phyloP scores from a whole-genome alignment of 129 eudicot genomes.

The Erigeron canadensis region DNA sequence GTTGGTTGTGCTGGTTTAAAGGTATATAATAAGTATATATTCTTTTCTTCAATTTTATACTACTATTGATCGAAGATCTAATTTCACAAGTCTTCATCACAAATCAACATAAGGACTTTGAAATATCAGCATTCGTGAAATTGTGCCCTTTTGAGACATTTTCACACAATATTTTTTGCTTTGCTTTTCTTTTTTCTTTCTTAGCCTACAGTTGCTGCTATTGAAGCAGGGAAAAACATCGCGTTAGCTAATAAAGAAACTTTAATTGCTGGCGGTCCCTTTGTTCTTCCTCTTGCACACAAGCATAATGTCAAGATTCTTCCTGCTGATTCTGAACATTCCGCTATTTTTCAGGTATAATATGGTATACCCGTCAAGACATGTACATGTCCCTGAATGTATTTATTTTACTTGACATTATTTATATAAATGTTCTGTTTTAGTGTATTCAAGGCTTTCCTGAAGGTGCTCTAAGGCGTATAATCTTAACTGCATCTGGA shows the following conservation, averaged over 20 bases:
- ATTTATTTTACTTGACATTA: neutral
- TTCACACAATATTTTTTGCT: neutral
- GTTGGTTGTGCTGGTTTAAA: constrained; percentile 99
- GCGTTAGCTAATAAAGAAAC: constrained; percentile 98
- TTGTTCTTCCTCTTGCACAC: constrained; percentile 96
- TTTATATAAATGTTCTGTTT: constrained; percentile 23
- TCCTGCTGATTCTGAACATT: constrained; percentile 98
- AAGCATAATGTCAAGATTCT: constrained; percentile 98
- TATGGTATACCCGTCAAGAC: neutral
- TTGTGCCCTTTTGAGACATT: constrained; percentile 11
- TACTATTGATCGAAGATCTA: neutral
- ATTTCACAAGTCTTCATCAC: neutral
- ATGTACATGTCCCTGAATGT: neutral
- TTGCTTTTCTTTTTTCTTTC: constrained; percentile 24
- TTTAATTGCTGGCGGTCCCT: constrained; percentile 95
- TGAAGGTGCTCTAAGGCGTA: constrained; percentile 89
- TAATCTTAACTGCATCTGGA: constrained; percentile 94
- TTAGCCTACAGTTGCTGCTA: constrained; percentile 99
- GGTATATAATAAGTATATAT: constrained; percentile 42
- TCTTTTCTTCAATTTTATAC: neutral
- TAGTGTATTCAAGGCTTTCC: constrained; percentile 99
- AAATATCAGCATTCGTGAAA: neutral
- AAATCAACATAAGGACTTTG: too few relatives aligned
- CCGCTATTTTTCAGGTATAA: constrained; percentile 94
- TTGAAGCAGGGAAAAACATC: constrained; percentile 94